Evolutionary conservation across 805 yeast species (phyloP), one percentile per base, ranked within the genome.

Genomic region (Wickerhamomyces canadensis): DNA sequence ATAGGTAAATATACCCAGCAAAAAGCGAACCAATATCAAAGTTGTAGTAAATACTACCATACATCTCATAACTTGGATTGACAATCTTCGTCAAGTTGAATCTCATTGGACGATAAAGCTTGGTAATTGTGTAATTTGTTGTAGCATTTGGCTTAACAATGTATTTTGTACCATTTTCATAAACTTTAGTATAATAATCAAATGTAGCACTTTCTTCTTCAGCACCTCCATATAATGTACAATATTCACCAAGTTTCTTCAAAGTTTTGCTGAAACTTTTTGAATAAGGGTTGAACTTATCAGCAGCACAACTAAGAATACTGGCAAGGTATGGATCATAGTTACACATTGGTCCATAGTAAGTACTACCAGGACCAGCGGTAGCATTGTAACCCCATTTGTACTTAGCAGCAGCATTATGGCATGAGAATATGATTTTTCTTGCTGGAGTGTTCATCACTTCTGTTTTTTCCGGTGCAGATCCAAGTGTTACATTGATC

Each of bases 1-100:
- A 71, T 8, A 55, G 51, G 35, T 62, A 43, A 23, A 70, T 47
- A 5, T 58, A 60, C 32, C 56, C 61, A 5, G 50, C 57, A 59
- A 47, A 45, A 6, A 37, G 6, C 6, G 36, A 35, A n/a, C 45
- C 42, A 27, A 23, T 23, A 30, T 51, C 55, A 38, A 44, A 43
- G 33, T 52, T 46, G 34, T 37, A 49, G 32, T 45, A 41, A 4
- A 29, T 3, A 8, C 19, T 23, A 24, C 40, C 19, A 8, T 38
- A 34, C 24, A 40, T 44, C 4, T 18, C 18, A 22, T 37, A 37
- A 11, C 31, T 29, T 3, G 6, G n/a, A 3, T 27, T 13, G 17
- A n/a, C 15, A 2, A 24, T 14, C 17, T 17, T 28, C 13, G 18
- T 10, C 11, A 7, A 4, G 6, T 39, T 31, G 5, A 44, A 13